Conservation (phyloP, 2,329 filamentous ascomycete genomes). For the Metarhizium sp. region DNA sequence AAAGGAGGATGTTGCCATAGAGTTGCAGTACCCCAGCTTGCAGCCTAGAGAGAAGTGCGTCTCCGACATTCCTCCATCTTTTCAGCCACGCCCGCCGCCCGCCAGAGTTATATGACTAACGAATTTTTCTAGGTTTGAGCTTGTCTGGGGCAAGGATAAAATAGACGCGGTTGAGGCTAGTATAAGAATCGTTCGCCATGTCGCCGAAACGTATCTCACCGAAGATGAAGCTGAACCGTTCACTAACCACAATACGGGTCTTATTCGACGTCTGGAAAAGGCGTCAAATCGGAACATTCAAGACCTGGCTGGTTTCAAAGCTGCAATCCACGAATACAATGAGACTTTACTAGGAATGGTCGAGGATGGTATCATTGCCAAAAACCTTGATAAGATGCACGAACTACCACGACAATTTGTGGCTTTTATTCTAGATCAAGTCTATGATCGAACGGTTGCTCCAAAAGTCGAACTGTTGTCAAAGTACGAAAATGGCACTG, state of each 20-base stretch:
- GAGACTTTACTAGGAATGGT: conserved; percentile 54
- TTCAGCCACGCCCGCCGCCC: background rate
- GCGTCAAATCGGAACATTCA: conserved; percentile 59
- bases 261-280: conserved; percentile 67
- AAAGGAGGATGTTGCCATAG: conserved; percentile 48
- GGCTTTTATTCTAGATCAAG: conserved; percentile 74
- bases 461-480: conserved; percentile 75
- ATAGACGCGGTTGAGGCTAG: conserved; percentile 71
- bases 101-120: background rate
- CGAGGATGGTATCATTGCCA: conserved; percentile 60
- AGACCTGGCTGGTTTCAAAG: conserved; percentile 57
- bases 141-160: conserved; percentile 70
- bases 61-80: background rate
- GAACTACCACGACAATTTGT: conserved; percentile 63
- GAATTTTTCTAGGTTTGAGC: conserved; percentile 36
- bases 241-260: conserved; percentile 61
- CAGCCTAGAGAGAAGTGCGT: conserved; percentile 57
- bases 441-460: conserved; percentile 87
- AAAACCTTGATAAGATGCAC: conserved; percentile 60
- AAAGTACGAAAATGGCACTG: conserved; percentile 81
- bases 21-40: conserved; percentile 77
- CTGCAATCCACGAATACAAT: conserved; percentile 72
- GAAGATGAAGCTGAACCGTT: conserved; percentile 58
- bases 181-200: conserved; percentile 56
- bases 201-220: conserved; percentile 70